Evolutionary conservation across 805 yeast genomes (phyloP).

Genomic region (Candida schatavii): DNA sequence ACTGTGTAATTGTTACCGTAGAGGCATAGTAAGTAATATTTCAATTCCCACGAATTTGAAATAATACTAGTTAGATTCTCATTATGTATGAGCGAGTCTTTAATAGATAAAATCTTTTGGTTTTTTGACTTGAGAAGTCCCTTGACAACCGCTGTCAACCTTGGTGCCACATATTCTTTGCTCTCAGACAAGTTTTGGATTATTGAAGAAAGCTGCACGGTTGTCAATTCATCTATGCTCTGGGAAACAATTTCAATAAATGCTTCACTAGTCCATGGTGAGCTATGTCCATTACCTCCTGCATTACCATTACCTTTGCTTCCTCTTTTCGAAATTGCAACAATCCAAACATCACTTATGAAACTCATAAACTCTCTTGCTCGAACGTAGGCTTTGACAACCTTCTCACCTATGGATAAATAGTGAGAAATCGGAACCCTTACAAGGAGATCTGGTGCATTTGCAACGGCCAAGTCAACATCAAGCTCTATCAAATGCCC

Average conservation of each 20-base stretch:
- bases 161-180: constrained; percentile 9
- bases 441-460: constrained; percentile 31
- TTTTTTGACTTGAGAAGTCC: constrained; percentile 37
- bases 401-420: constrained; percentile 19
- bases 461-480: constrained; percentile 54
- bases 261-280: constrained; percentile 21
- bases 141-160: constrained; percentile 20
- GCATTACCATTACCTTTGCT: background rate
- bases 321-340: constrained; percentile 13
- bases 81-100: background rate
- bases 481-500: constrained; percentile 50
- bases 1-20: constrained; percentile 30
- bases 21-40: constrained; percentile 46
- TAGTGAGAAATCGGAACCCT: constrained; percentile 6
- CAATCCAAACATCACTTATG: constrained; percentile 43
- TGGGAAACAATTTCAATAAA: constrained; percentile 38
- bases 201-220: constrained; percentile 36
- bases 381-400: constrained; percentile 48
- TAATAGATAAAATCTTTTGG: background rate
- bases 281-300: constrained; percentile 2
- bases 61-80: background rate
- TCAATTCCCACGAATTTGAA: constrained; percentile 41
- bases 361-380: constrained; percentile 59
- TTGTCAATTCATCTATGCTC: constrained; percentile 44
- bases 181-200: constrained; percentile 1